phyloP scores from a whole-genome alignment of 192 early-diverging fungal genomes.

The Coemansia sp. region DNA sequence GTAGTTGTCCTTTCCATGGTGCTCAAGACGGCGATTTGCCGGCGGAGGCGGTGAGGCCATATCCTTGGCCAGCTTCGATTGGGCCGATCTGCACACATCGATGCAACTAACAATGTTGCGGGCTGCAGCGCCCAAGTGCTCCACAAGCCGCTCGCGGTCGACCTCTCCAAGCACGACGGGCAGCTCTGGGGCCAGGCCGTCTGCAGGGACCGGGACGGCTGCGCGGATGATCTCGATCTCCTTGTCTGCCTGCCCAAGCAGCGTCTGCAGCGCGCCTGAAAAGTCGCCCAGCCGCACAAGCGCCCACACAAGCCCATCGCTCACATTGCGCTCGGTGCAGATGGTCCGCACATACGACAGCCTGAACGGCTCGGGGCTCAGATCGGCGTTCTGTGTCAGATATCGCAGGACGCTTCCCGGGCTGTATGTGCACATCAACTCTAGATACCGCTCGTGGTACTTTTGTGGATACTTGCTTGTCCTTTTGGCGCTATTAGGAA shows the following conservation, averaged over 20 bases:
- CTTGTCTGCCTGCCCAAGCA: slow-evolving; percentile 32
- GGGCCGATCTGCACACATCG: slow-evolving; percentile 38
- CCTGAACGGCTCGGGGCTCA: slow-evolving; percentile 36
- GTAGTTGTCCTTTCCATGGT: slow-evolving; percentile 25
- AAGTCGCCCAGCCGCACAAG: slow-evolving; percentile 48
- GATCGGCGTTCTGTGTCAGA: slow-evolving; percentile 33
- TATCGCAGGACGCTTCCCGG: slow-evolving; percentile 37
- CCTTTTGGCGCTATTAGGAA: slow-evolving; percentile 18
- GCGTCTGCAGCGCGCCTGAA: slow-evolving; percentile 38
- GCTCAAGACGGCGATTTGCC: background rate
- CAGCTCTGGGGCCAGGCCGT: background rate
- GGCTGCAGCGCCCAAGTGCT: slow-evolving; percentile 28
- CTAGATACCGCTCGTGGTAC: slow-evolving; percentile 47
- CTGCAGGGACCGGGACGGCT: slow-evolving; percentile 12
- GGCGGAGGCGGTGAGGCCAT: slow-evolving; percentile 2
- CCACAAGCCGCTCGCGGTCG: slow-evolving; percentile 41
- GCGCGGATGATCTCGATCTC: slow-evolving; percentile 23
- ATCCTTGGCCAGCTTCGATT: slow-evolving; percentile 33
- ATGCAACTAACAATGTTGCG: slow-evolving; percentile 32
- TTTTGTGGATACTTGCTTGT: slow-evolving; percentile 31
- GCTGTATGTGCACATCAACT: slow-evolving; percentile 43
- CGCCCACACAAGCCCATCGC: slow-evolving; percentile 48
- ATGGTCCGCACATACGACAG: slow-evolving; percentile 33
- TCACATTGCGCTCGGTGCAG: slow-evolving; percentile 26
- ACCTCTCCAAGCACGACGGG: slow-evolving; percentile 21